phyloP scores from a whole-genome alignment of 2,329 filamentous ascomycete species.

The Pseudogymnoascus sp. region DNA sequence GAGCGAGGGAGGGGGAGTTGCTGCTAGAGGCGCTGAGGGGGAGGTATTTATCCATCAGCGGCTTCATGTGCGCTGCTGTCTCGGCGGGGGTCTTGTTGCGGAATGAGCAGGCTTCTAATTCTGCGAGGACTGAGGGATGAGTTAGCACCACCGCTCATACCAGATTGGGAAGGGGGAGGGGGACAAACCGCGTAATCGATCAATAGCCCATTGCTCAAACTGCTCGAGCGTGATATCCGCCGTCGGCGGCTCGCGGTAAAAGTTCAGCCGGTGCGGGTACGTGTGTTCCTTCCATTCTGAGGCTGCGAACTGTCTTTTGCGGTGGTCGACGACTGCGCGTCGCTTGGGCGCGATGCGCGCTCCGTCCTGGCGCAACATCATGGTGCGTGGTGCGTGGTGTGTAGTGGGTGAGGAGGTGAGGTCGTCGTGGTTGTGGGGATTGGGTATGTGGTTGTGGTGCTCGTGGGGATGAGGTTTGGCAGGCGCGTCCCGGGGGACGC shows the following conservation, averaged over 20 bases:
- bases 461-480: not conserved
- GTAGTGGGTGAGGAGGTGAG: not conserved
- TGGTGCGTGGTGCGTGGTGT: not conserved
- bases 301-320: conserved; percentile 78
- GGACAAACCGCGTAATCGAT: conserved; percentile 65
- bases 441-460: not conserved
- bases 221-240: conserved; percentile 93
- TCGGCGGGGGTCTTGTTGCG: conserved; percentile 81
- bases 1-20: conserved; percentile 45
- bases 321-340: conserved; percentile 66
- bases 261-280: conserved; percentile 83
- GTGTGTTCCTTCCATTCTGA: conserved; percentile 67
- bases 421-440: not conserved
- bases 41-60: conserved; percentile 79
- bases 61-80: conserved; percentile 74
- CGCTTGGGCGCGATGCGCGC: conserved; percentile 50
- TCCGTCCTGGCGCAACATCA: conserved; percentile 29
- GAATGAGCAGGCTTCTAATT: conserved; percentile 90
- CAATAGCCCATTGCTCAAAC: conserved; percentile 98
- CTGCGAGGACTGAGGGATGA: conserved; percentile 59
- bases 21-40: conserved; percentile 71
- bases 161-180: not conserved
- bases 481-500: not conserved
- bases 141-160: conserved; percentile 32
- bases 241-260: conserved; percentile 81